Evolutionary conservation across 805 yeast species (phyloP), one percentile per base, ranked within the genome.

Genomic region (Ogataea zsoltii): DNA sequence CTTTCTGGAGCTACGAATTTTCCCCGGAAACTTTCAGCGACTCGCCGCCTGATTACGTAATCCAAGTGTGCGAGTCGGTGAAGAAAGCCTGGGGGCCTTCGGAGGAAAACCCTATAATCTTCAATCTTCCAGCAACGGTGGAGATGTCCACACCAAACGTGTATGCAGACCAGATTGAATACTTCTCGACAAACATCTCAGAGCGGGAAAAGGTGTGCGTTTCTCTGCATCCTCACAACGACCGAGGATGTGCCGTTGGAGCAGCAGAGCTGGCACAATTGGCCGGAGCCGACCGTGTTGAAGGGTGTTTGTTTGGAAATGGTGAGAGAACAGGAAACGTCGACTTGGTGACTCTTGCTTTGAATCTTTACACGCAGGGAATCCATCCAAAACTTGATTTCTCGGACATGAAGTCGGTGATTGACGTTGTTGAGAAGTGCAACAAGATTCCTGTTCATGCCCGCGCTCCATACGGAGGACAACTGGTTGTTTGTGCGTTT

Each of bases 251-350:
- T 64, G 90, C 88, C 61, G 90, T 85, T 44, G 92, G 90, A 33
- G 92, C 92, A 14, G 74, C 88, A 31, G 92, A 85, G 65, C 70
- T 85, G 50, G 91, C 89, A 55, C 59, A 82, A 25, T 67, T 85
- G 59, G 92, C 90, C 11, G 92, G 92, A 61, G 92, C 87, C 48
- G 91, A 85, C 67, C 76, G 92, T 70, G 87, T 85, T 37, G 92
- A 85, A 68, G 92, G 92, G 45, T 85, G 91, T 72, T 70, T 85
- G 35, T 85, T 85, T 52, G 91, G 91, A 58, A 85, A 84, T 65
- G 92, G 92, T 69, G 92, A 85, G 73, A 75, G 92, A 69, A 85
- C 92, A 15, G 92, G 92, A 69, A 85, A 85, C 63, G 91, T 85
- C 56, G 92, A 85, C 65, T 71, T 85, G 52, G 81, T 82, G 41